These are phyloP conservation scores for Histomonas meleagridis DNA, from an alignment of 208 protist species.

Conservation along the genomic window DNA sequence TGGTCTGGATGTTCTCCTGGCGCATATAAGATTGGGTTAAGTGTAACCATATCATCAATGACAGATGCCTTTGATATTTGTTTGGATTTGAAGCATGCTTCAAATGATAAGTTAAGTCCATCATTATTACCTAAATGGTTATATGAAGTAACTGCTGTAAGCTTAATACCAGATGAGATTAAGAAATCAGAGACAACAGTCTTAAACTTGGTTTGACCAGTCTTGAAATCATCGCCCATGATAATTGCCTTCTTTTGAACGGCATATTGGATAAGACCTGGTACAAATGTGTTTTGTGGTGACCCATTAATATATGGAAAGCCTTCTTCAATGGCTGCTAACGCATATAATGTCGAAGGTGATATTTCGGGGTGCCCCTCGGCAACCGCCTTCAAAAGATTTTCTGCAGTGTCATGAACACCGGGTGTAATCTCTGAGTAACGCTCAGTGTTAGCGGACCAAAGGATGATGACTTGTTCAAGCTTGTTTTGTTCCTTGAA, in stretches of 20 bases:
- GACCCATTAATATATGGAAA: conserved; percentile 91
- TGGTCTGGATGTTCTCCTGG: conserved; percentile 81
- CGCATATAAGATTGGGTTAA: conserved; percentile 74
- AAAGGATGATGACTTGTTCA: conserved; percentile 88
- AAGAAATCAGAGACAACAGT: conserved; percentile 91
- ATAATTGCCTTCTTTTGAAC: conserved; percentile 63
- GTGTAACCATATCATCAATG: conserved; percentile 92
- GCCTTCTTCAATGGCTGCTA: conserved; percentile 84
- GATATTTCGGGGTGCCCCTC: conserved; percentile 64
- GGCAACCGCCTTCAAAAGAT: conserved; percentile 73
- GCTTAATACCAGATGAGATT: conserved; percentile 78
- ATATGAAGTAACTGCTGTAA: conserved; percentile 70
- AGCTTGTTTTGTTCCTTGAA: conserved; percentile 68
- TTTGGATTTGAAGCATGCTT: conserved; percentile 66
- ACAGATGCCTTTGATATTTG: conserved; percentile 96
- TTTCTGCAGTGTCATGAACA: conserved; percentile 83
- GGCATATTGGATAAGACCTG: conserved; percentile 55
- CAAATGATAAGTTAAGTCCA: conserved; percentile 76
- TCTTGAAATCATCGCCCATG: conserved; percentile 96
- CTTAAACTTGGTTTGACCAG: conserved; percentile 98
- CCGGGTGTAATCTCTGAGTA: conserved; percentile 73
- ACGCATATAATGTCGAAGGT: conserved; percentile 83
- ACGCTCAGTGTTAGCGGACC: conserved; percentile 94
- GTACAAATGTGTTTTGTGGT: conserved; percentile 94
- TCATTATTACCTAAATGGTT: conserved; percentile 99